phyloP scores from a whole-genome alignment of 2,329 filamentous ascomycete genomes.

The Cryphonectria naterciae region DNA sequence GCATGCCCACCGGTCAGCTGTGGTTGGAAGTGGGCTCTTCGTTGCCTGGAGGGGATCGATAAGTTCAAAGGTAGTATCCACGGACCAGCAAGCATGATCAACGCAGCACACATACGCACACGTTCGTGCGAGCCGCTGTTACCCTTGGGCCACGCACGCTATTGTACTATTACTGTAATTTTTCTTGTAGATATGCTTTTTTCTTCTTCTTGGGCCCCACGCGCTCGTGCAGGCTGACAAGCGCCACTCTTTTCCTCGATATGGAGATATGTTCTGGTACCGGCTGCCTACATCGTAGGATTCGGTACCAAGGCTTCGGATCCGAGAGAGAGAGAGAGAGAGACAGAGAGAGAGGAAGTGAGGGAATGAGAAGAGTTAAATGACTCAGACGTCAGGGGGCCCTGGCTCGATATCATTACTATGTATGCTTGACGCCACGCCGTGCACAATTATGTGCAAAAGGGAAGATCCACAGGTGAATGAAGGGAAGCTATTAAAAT shows the following conservation, averaged over 20 bases:
- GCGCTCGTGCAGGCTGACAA: slow-evolving; percentile 1
- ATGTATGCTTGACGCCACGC: background rate
- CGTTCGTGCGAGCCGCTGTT: background rate
- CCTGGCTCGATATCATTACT: background rate
- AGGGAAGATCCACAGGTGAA: background rate
- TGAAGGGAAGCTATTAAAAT: background rate
- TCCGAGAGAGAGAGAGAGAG: background rate
- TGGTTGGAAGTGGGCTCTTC: background rate
- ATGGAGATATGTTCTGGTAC: background rate
- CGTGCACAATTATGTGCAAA: background rate
- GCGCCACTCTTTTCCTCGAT: background rate
- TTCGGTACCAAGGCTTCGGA: background rate
- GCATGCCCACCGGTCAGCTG: background rate
- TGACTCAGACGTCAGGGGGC: background rate
- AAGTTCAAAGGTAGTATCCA: background rate
- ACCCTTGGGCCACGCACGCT: background rate
- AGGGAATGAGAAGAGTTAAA: background rate
- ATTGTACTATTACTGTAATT: background rate
- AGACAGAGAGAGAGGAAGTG: background rate
- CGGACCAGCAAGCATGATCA: background rate
- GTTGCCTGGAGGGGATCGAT: background rate
- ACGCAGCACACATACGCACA: background rate
- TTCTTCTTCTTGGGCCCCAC: background rate
- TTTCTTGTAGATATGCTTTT: background rate
- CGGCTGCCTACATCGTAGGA: background rate